A percentile compares a stretch with the other conserved stretches of the same genome.
These are phyloP conservation scores for Eucalyptus coolabah DNA, from an alignment of 345 rosid species.

Conservation along the genomic window DNA sequence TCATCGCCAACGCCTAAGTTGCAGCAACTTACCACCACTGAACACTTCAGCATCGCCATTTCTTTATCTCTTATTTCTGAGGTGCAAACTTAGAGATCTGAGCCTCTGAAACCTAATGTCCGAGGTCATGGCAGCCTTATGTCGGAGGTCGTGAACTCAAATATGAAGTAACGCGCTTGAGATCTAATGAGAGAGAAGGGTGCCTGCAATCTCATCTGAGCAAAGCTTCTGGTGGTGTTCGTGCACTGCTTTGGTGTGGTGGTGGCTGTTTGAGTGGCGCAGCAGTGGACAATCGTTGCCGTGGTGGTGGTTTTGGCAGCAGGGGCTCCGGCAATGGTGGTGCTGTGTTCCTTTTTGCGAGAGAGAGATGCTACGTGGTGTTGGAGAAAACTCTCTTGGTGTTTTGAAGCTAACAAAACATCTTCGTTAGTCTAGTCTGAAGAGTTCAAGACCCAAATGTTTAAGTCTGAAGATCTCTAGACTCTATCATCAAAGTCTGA, in stretches of 20 bases:
- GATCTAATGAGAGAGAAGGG: background rate
- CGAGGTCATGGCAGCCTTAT: background rate
- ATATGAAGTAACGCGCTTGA: background rate
- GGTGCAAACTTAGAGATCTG: background rate
- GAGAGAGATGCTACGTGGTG: too few species aligned
- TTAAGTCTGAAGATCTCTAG: too few species aligned
- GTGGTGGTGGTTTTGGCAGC: too few species aligned
- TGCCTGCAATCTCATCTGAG: background rate
- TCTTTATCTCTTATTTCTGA: background rate
- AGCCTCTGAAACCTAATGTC: background rate
- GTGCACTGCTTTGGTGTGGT: background rate
- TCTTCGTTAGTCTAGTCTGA: too few species aligned
- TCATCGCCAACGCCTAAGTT: background rate
- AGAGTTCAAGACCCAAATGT: too few species aligned
- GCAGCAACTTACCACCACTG: constrained; percentile 4
- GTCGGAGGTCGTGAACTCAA: rapidly evolving
- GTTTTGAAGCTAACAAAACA: too few species aligned
- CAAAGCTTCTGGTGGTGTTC: background rate
- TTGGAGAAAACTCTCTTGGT: too few species aligned
- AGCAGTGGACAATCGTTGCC: too few species aligned
- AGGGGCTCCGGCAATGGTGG: too few species aligned
- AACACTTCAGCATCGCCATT: background rate
- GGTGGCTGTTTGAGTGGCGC: too few species aligned
- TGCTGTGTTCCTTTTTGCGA: background rate
- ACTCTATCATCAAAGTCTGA: too few species aligned